Conservation (phyloP, 441 rosid species). For the Mallotus repandus region DNA sequence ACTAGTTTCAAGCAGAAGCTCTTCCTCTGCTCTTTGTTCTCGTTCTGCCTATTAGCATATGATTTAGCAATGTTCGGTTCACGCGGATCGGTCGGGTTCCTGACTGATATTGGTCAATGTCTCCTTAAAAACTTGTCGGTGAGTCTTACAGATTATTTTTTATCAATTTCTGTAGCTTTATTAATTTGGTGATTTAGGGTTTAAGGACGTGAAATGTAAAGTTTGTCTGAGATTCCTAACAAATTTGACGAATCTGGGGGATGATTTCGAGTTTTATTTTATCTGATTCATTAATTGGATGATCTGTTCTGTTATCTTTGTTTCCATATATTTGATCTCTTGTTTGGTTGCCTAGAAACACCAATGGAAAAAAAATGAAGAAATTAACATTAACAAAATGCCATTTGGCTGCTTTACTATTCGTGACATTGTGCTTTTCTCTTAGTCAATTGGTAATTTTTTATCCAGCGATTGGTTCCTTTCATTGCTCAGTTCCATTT, state of each 20-base stretch:
- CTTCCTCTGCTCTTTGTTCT: background rate
- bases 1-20: background rate
- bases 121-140: conserved; percentile 44
- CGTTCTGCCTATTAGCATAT: background rate
- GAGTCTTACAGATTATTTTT: conserved; percentile 15
- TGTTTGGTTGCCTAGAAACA: background rate
- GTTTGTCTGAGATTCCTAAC: background rate
- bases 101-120: conserved; percentile 38
- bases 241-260: background rate
- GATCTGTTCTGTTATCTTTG: background rate
- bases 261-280: background rate
- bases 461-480: too few species aligned
- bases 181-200: background rate
- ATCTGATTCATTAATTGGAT: background rate
- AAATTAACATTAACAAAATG: too few species aligned
- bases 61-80: conserved; percentile 33
- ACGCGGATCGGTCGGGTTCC: conserved; percentile 42
- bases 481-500: too few species aligned
- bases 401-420: too few species aligned
- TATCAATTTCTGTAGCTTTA: background rate
- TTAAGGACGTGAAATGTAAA: background rate
- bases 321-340: background rate
- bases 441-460: too few species aligned
- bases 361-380: background rate
- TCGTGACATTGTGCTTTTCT: too few species aligned